Conservation (phyloP, 257 asterid genomes). For the Solanum bulbocastanum region DNA sequence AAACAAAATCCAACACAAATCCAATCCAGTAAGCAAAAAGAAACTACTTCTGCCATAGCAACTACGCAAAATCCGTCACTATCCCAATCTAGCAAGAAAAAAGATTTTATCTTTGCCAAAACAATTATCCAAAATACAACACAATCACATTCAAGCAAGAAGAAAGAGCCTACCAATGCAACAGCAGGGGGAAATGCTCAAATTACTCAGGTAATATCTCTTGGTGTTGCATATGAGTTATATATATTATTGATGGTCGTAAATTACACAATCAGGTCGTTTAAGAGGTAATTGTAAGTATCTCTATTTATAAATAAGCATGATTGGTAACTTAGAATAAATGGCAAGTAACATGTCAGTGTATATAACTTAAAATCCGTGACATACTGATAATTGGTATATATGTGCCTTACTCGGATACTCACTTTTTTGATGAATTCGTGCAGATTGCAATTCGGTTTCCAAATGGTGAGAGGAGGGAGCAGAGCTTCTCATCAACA, state of each 20-base stretch:
- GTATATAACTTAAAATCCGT: background rate
- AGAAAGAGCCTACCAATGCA: background rate
- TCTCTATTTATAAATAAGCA: background rate
- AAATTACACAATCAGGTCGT: too few relatives aligned
- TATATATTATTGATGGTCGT: background rate
- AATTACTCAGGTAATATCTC: constrained; percentile 43
- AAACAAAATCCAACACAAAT: constrained; percentile 14
- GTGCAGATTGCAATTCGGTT: constrained; percentile 64
- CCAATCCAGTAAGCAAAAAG: constrained; percentile 15
- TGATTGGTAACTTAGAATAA: background rate
- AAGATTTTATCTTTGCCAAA: constrained; percentile 9
- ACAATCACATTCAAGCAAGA: background rate
- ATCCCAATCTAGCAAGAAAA: constrained; percentile 17
- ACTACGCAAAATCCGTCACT: constrained; percentile 5
- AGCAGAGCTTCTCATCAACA: constrained; percentile 45
- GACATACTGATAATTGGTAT: background rate
- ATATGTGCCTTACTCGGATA: background rate
- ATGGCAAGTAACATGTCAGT: background rate
- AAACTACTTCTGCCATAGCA: background rate
- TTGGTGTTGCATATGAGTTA: background rate
- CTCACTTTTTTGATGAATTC: background rate
- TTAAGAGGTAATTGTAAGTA: background rate
- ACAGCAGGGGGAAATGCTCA: constrained; percentile 30
- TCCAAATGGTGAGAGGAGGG: constrained; percentile 85
- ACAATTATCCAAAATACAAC: constrained; percentile 11